Evolutionary conservation across 2,329 filamentous ascomycete species (phyloP).

Genomic region (Trichothecium sympodiale): DNA sequence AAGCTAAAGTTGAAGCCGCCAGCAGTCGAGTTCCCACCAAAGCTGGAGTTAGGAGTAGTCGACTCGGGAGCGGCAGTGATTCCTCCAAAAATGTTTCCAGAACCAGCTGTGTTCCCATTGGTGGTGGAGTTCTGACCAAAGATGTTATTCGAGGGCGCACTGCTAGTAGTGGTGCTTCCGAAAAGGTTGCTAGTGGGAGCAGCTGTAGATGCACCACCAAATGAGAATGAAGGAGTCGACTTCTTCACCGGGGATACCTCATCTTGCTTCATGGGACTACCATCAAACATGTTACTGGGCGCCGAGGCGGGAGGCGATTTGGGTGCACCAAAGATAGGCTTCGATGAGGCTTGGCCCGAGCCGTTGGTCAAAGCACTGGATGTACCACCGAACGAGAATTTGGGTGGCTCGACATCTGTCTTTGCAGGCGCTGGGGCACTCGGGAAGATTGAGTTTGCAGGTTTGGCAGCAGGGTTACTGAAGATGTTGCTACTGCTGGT

Average conservation of each 20-base stretch:
- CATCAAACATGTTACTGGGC: slow-evolving; percentile 23
- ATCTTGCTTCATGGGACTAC: slow-evolving; percentile 33
- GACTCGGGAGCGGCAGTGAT: slow-evolving; percentile 10
- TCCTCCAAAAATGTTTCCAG: slow-evolving; percentile 23
- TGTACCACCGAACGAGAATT: slow-evolving; percentile 22
- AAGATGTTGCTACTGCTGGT: slow-evolving; percentile 18
- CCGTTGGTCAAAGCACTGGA: slow-evolving; percentile 17
- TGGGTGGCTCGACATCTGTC: slow-evolving; percentile 12
- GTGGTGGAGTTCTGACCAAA: slow-evolving; percentile 1
- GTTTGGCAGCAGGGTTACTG: slow-evolving; percentile 13
- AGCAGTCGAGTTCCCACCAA: slow-evolving; percentile 3
- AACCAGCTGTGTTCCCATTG: background rate
- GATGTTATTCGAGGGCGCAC: too few relatives aligned
- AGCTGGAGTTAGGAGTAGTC: slow-evolving; percentile 2
- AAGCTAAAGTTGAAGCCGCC: slow-evolving; percentile 18
- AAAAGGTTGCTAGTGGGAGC: slow-evolving; percentile 27
- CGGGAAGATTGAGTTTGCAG: background rate
- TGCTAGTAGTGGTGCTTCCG: slow-evolving; percentile 12
- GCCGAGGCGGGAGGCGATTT: slow-evolving; percentile 20
- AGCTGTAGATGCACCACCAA: slow-evolving; percentile 12
- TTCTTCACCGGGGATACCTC: slow-evolving; percentile 24
- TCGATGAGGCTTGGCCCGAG: slow-evolving; percentile 14
- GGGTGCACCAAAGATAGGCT: slow-evolving; percentile 26
- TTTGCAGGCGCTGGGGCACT: background rate
- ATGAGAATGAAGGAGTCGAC: slow-evolving; percentile 22